These are phyloP conservation scores for Aegilops bicornis DNA, from an alignment of 176 grass and related monocot genomes.

Conservation along the genomic window DNA sequence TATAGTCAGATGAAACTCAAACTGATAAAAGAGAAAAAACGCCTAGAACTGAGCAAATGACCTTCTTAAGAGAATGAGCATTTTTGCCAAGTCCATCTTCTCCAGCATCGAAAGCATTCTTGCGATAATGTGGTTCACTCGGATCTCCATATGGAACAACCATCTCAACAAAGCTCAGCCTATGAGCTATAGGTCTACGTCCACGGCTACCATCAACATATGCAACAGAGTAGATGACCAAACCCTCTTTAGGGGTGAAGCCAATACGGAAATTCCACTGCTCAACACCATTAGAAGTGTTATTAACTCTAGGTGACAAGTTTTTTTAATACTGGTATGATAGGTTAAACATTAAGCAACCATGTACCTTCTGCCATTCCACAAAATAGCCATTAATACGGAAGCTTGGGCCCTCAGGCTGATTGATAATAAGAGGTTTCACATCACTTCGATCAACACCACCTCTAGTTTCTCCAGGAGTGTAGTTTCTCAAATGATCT, in stretches of 20 bases:
- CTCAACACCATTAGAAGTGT: constrained; percentile 11
- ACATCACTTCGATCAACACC: constrained; percentile 97
- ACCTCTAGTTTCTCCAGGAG: constrained; percentile 92
- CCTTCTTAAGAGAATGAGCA: constrained; percentile 98
- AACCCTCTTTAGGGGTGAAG: constrained; percentile 95
- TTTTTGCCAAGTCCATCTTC: constrained; percentile 99
- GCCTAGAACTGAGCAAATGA: constrained; percentile 21
- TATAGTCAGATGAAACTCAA: constrained; percentile 19
- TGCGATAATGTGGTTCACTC: constrained; percentile 95
- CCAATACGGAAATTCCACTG: constrained; percentile 99
- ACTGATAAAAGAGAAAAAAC: neutral
- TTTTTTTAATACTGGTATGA: neutral
- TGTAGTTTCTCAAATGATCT: constrained; percentile 98
- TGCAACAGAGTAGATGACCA: constrained; percentile 94
- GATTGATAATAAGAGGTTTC: constrained; percentile 84
- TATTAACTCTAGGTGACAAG: neutral
- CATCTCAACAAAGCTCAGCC: constrained; percentile 99
- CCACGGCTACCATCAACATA: constrained; percentile 97
- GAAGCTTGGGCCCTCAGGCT: constrained; percentile 98
- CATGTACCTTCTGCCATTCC: constrained; percentile 95
- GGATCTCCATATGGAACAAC: constrained; percentile 99
- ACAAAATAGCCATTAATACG: constrained; percentile 95
- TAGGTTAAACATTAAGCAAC: neutral
- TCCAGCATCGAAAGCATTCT: constrained; percentile 99
- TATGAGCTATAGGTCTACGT: constrained; percentile 86